Evolutionary conservation across 2,329 filamentous ascomycete species (phyloP).

Genomic region (Alternaria arbusti): DNA sequence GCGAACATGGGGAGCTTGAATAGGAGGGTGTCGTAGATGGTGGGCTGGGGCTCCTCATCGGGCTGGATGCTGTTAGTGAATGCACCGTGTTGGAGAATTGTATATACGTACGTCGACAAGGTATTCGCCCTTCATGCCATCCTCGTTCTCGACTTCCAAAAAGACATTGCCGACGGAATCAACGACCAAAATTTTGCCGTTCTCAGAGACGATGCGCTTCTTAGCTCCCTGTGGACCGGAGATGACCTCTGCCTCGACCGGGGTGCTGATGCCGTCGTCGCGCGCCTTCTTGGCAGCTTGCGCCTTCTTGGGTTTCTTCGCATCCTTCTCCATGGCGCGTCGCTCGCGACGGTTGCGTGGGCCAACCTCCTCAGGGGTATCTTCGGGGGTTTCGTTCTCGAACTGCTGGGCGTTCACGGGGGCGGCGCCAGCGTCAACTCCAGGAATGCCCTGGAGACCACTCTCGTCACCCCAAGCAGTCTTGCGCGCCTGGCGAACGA

Average conservation of each 20-base stretch:
- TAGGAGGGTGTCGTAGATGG: conserved; percentile 81
- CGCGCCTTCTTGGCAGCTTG: conserved; percentile 64
- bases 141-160: conserved; percentile 88
- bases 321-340: conserved; percentile 84
- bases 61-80: conserved; percentile 58
- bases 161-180: conserved; percentile 92
- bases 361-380: conserved; percentile 61
- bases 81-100: neutral
- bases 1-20: conserved; percentile 78
- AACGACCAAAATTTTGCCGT: conserved; percentile 93
- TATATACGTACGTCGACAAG: conserved; percentile 74
- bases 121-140: conserved; percentile 82
- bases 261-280: conserved; percentile 60
- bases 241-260: conserved; percentile 58
- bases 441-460: conserved; percentile 70
- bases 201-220: conserved; percentile 89
- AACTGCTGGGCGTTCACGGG: conserved; percentile 39
- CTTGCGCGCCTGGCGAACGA: conserved; percentile 86
- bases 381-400: conserved; percentile 27
- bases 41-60: conserved; percentile 79
- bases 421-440: conserved; percentile 53
- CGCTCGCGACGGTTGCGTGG: conserved; percentile 80
- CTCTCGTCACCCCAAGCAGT: conserved; percentile 88
- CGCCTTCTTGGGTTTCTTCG: conserved; percentile 65
- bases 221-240: conserved; percentile 74